Percentiles rank a stretch among this genome's conserved stretches.
Evolutionary conservation across 495 filamentous ascomycete genomes (phyloP).

Genomic region (Penicillium parvum): DNA sequence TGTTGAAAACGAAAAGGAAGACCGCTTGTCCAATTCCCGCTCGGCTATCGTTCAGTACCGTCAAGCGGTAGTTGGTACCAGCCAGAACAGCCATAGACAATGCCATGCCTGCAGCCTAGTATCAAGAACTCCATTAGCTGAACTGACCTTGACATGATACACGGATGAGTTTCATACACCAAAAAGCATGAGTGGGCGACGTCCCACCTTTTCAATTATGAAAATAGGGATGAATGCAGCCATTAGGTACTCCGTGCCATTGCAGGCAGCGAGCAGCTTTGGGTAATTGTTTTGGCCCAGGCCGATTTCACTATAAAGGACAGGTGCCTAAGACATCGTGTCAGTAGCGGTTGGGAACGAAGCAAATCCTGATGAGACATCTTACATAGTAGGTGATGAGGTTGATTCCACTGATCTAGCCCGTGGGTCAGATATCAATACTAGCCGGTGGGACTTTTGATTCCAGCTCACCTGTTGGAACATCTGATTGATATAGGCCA

Average conservation of each 20-base stretch:
- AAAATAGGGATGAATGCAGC: slow-evolving; percentile 64
- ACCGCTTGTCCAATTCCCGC: slow-evolving; percentile 43
- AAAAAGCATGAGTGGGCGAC: slow-evolving; percentile 63
- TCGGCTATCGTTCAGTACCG: slow-evolving; percentile 24
- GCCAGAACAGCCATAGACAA: slow-evolving; percentile 58
- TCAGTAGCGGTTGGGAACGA: slow-evolving; percentile 31
- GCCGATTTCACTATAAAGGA: slow-evolving; percentile 34
- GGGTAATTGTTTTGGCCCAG: slow-evolving; percentile 37
- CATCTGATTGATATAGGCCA: slow-evolving; percentile 56
- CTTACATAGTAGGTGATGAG: slow-evolving; percentile 63
- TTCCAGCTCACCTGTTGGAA: no score
- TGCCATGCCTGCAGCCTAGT: slow-evolving; percentile 50
- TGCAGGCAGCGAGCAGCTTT: slow-evolving; percentile 48
- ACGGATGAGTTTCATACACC: slow-evolving; percentile 35
- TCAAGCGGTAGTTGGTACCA: slow-evolving; percentile 35
- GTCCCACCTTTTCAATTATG: slow-evolving; percentile 59
- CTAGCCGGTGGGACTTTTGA: no score
- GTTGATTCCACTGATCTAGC: slow-evolving; percentile 67
- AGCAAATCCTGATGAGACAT: slow-evolving; percentile 18
- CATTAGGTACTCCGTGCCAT: slow-evolving; percentile 64
- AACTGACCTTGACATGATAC: background rate
- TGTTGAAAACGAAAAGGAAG: slow-evolving; percentile 58
- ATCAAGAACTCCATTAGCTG: background rate
- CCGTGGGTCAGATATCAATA: no score
- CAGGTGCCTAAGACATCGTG: slow-evolving; percentile 27